Percentiles rank a stretch among this genome's conserved stretches.
Evolutionary conservation across 805 yeast genomes (phyloP).

Genomic region (Candida xiaguanensis): DNA sequence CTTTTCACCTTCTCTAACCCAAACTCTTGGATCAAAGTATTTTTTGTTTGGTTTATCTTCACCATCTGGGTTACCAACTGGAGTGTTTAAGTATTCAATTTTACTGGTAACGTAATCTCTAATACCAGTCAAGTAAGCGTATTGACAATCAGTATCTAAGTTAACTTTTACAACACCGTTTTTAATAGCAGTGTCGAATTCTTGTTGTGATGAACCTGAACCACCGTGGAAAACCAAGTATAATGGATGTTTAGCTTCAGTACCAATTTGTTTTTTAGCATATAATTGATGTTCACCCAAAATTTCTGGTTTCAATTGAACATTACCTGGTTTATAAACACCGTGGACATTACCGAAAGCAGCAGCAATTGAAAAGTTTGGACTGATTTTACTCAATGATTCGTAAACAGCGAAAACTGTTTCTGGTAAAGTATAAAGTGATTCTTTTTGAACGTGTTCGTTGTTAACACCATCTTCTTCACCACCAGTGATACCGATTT

Average conservation of each 20-base stretch:
- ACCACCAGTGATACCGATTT: slow-evolving; percentile 99
- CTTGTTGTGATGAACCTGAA: slow-evolving; percentile 92
- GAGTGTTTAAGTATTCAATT: slow-evolving; percentile 87
- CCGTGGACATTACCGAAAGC: slow-evolving; percentile 99
- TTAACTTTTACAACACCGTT: slow-evolving; percentile 98
- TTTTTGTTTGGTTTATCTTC: slow-evolving; percentile 99
- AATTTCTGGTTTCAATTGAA: slow-evolving; percentile 84
- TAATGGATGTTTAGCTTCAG: slow-evolving; percentile 64
- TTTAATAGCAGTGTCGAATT: slow-evolving; percentile 85
- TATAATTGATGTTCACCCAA: slow-evolving; percentile 93
- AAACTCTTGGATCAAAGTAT: slow-evolving; percentile 99
- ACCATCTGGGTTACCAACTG: slow-evolving; percentile 99
- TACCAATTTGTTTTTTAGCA: slow-evolving; percentile 65
- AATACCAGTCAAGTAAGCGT: slow-evolving; percentile 94
- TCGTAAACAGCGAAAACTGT: slow-evolving; percentile 89
- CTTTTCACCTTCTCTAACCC: slow-evolving; percentile 99
- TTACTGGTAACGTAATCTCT: slow-evolving; percentile 94
- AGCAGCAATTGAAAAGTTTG: slow-evolving; percentile 99
- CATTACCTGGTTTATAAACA: slow-evolving; percentile 99
- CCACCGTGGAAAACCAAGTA: slow-evolving; percentile 99
- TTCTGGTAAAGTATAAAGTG: slow-evolving; percentile 92
- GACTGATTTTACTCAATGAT: slow-evolving; percentile 86
- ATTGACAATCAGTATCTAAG: slow-evolving; percentile 99
- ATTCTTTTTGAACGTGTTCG: slow-evolving; percentile 83
- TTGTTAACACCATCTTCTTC: slow-evolving; percentile 99